Percentiles rank a stretch among this genome's conserved stretches.
Conservation (phyloP, 192 early-diverging fungal genomes). For the Entomortierella lignicola region DNA sequence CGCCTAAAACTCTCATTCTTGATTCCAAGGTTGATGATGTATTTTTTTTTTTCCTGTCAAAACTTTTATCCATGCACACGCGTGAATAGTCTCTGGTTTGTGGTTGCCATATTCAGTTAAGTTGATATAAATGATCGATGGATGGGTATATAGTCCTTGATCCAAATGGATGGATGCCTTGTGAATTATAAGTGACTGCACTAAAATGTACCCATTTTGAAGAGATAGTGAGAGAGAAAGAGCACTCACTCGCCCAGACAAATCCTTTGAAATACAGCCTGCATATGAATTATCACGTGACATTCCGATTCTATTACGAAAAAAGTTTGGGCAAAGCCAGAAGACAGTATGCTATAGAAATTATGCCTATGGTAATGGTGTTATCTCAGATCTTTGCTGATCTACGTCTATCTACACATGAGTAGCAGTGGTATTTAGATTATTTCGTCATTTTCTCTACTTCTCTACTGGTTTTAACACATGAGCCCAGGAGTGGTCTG, state of each 20-base stretch:
- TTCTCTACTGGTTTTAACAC: too few relatives aligned
- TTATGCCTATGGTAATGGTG: too few relatives aligned
- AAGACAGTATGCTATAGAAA: too few relatives aligned
- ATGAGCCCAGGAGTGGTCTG: too few relatives aligned
- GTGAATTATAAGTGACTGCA: not conserved
- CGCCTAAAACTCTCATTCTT: not conserved
- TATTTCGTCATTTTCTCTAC: too few relatives aligned
- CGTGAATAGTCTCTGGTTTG: not conserved
- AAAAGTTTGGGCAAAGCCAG: too few relatives aligned
- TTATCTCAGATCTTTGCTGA: too few relatives aligned
- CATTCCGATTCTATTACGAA: too few relatives aligned
- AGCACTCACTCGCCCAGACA: not conserved
- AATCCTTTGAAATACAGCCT: not conserved
- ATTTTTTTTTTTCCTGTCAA: not conserved
- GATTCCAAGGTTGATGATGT: too few relatives aligned
- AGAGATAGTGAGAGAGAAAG: constrained; percentile 39
- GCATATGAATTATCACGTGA: not conserved
- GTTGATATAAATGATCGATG: constrained; percentile 8
- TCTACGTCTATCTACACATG: too few relatives aligned
- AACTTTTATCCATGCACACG: not conserved
- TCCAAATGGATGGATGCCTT: not conserved
- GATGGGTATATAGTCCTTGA: constrained; percentile 2
- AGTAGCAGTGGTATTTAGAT: too few relatives aligned
- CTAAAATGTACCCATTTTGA: constrained; percentile 36
- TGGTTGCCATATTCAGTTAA: not conserved